Base-by-base conservation (phyloP, 2,329 filamentous ascomycete species). In the Fusarium sp. region DNA sequence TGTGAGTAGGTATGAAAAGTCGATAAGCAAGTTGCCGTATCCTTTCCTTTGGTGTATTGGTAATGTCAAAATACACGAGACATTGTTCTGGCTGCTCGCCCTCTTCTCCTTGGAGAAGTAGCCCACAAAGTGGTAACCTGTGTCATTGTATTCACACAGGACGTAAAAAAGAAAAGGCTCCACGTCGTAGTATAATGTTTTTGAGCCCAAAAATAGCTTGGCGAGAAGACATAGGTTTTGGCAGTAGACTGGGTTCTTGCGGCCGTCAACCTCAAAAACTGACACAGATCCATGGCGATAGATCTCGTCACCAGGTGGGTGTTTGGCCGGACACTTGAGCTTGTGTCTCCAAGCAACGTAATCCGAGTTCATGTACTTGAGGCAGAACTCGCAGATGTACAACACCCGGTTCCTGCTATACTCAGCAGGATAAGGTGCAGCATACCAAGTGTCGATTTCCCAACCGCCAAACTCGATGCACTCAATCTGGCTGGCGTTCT, bases 51-150 rank as follows among this genome's bases (percentile, higher is more conserved):
- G 94, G 73, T 98, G 95, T 51, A 98, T 97, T 0, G 95, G 95
- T 35, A 99, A 81, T 5, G 96, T 97, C 43, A 99, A 80, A 68
- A 99, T 99, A 76, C 95, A 99, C 8, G 93, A 97, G 43, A 99
- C 95, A 66, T 99, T 99, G 76, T 99, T 98, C 69, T 93, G 90
- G 60, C 93, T 96, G 76, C 92, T 94, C 3, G 92, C 90, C 39
- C 96, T 85, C 78, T 99, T 99, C 78, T 99, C 95, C 75, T 99
- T 99, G 46, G 95, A 98, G 72, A 99, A 99, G 74, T 99, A 99
- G n/a, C 95, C 95, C 25, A 98, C 94, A 68, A 99, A 95, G 74
- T 97, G 95, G 73, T 95, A 97, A 15, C 94, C 94, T 15, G 90
- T 86, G 53, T 95, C 90, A 72, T 97, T 91, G 69, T 93, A 94